Evolutionary conservation across 2,329 filamentous ascomycete genomes (phyloP), one percentile per base, ranked within the genome.

Genomic region (Talaromyces sp.): DNA sequence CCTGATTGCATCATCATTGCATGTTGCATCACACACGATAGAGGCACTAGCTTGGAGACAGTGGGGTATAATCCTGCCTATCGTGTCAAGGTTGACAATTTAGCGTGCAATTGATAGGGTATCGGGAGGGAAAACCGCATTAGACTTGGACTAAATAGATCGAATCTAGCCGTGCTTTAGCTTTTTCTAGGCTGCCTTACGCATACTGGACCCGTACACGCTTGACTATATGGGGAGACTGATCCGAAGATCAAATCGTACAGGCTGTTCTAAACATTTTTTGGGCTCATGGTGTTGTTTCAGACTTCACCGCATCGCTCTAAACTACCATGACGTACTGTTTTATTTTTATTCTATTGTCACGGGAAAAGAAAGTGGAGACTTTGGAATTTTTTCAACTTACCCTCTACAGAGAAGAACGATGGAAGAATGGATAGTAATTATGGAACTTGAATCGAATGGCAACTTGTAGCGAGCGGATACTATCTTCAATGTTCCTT

Each of bases 171-270:
- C 24, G 24, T 27, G 5, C 9, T 27, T 27, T 27, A 27, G 24
- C 24, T 27, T 27, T 9, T 9, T 33, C 32, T 22, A 19, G 36
- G 35, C 19, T 33, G 14, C 47, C 42, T 54, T 20, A 49, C 16
- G 27, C n/a, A 29, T 44, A 24, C 17, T 24, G 27, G 29, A 24
- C n/a, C n/a, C n/a, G n/a, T n/a, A n/a, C n/a, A n/a, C 39, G 10
- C 47, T 43, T 51, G 24, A 13, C 47, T 44, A 3, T 11, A 51
- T 51, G 42, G 11, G 43, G 52, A 24, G 24, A 51, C 30, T 29
- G 20, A 43, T 43, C 30, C 42, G 47, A 54, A n/a, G 29, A 47
- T 19, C 10, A 35, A 19, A 40, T 42, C 24, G 43, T 30, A 30
- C 30, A 36, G 27, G 30, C 30, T 46, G 8, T 19, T 30, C 43